Conservation (phyloP, 345 rosid species). For the Boechera divaricarpa region DNA sequence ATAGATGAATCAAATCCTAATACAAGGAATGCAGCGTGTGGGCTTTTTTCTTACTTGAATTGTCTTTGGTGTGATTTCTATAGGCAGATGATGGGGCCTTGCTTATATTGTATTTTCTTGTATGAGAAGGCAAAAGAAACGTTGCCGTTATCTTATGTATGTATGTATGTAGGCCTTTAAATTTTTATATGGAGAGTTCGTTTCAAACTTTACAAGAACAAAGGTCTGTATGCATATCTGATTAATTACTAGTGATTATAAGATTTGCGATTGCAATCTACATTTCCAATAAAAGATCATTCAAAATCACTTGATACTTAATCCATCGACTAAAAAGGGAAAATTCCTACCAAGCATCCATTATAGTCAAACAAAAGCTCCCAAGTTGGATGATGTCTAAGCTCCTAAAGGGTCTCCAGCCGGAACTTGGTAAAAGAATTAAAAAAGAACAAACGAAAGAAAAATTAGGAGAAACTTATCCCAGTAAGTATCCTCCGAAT, state of each 20-base stretch:
- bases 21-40: constrained; percentile 30
- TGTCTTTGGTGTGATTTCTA: constrained; percentile 35
- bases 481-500: neutral
- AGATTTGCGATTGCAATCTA: no score
- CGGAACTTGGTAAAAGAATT: no score
- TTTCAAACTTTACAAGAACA: constrained; percentile 29
- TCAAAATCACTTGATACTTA: no score
- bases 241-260: no score
- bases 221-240: neutral
- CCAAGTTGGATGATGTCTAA: neutral
- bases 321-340: no score
- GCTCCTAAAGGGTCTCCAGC: no score
- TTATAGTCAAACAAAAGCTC: neutral
- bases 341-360: no score
- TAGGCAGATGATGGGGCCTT: constrained; percentile 4
- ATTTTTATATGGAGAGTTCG: constrained; percentile 8
- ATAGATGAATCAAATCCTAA: constrained; percentile 26
- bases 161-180: constrained; percentile 28
- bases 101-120: constrained; percentile 35
- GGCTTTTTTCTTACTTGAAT: neutral
- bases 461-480: no score
- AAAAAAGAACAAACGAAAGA: no score
- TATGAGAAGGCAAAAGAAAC: constrained; percentile 38
- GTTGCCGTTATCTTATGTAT: constrained; percentile 23
- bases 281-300: no score